Evolutionary conservation across 2,329 filamentous ascomycete genomes (phyloP).

Genomic region (Penicillium sp.): DNA sequence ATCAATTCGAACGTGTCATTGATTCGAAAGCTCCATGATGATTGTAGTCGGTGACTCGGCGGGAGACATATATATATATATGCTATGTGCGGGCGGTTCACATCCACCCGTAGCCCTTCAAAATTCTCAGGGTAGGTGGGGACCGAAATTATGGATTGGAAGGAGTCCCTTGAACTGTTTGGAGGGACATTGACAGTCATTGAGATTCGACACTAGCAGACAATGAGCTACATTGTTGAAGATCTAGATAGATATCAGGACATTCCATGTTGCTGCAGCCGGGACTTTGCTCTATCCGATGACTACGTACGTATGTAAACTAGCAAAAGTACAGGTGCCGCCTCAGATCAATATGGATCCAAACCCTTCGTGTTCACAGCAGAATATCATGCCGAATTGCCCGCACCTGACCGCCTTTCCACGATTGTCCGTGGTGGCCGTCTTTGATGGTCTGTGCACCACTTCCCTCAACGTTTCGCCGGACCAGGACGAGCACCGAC

Average conservation of each 20-base stretch:
- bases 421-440: background rate
- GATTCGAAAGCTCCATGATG: too few relatives aligned
- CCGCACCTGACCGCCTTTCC: background rate
- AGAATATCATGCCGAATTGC: too few relatives aligned
- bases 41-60: background rate
- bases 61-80: background rate
- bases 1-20: too few relatives aligned
- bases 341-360: too few relatives aligned
- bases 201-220: too few relatives aligned
- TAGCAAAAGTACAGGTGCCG: too few relatives aligned
- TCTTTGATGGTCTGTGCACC: background rate
- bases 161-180: background rate
- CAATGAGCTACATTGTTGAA: background rate
- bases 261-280: too few relatives aligned
- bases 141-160: background rate
- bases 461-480: slow-evolving; percentile 1
- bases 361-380: too few relatives aligned
- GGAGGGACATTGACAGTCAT: too few relatives aligned
- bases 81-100: background rate
- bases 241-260: too few relatives aligned
- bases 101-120: background rate
- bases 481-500: background rate
- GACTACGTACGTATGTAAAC: too few relatives aligned
- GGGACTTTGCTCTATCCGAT: too few relatives aligned
- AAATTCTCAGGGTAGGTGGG: background rate